Base-by-base conservation (phyloP, 2,329 filamentous ascomycete species). In the Neofusicoccum umdonicola region DNA sequence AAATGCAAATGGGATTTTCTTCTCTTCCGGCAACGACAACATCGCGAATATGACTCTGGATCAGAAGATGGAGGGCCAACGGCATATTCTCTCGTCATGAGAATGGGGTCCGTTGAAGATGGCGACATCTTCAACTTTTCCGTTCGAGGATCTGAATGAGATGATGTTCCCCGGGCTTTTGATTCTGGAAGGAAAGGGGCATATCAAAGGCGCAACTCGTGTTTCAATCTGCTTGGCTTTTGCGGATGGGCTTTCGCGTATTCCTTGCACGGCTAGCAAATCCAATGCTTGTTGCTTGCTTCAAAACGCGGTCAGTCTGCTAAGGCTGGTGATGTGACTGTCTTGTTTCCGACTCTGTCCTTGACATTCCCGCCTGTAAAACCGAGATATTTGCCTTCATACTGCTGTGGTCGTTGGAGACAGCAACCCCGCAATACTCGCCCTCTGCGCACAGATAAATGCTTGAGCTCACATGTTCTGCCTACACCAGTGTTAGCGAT, bases 181-280 rank as follows among this genome's bases (percentile, higher is more conserved):
- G 13, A 22, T 8, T 57, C 22, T 75, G 71, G 75, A 72, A 75
- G 70, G 74, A 74, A 73, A 69, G 72, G 71, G 71, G 74, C 76
- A 77, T 76, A 75, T 73, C 71, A 73, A 74, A 73, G 76, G 74
- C 75, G 75, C 73, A 74, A 60, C 69, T 71, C 76, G 71, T 75
- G 75, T 68, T 74, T 72, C 73, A 67, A 70, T 70, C 41, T n/a
- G 8, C 41, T 37, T 60, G 44, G 71, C 73, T 75, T 65, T 62
- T 72, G 67, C 73, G 62, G 35, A 37, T 58, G 54, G 62, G 19
- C 44, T 64, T 50, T 48, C 39, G 41, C 31, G 51, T 17, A 42
- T 19, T 13, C 17, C 34, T 54, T 41, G 22, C 51, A 56, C 35
- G 35, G 48, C 61, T 47, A 45, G 61, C 44, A 41, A 57, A 64